phyloP scores from a whole-genome alignment of 108 stramenopile genomes.

The Parmales sp. region DNA sequence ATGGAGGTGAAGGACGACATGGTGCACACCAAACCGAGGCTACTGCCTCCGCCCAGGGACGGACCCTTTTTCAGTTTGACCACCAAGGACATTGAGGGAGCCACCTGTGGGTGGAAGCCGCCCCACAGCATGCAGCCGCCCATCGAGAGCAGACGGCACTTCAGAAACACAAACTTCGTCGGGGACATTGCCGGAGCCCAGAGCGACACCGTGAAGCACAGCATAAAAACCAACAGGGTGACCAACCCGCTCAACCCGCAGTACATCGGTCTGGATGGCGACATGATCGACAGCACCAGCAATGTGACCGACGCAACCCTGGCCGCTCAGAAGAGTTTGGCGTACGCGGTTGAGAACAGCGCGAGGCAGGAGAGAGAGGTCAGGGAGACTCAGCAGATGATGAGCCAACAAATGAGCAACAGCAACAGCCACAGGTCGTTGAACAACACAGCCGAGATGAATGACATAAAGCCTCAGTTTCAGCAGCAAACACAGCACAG shows the following conservation, averaged over 20 bases:
- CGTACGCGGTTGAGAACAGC: neutral
- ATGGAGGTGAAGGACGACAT: slow-evolving; percentile 38
- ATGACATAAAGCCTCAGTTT: neutral
- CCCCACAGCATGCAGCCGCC: slow-evolving; percentile 27
- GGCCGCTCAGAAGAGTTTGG: neutral
- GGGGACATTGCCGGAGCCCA: slow-evolving; percentile 48
- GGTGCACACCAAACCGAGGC: slow-evolving; percentile 16
- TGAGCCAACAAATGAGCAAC: neutral
- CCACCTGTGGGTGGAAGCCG: slow-evolving; percentile 28
- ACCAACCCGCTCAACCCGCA: slow-evolving; percentile 14
- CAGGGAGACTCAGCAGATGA: neutral
- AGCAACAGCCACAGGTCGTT: neutral
- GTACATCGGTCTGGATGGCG: slow-evolving; percentile 10
- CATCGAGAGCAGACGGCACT: slow-evolving; percentile 35
- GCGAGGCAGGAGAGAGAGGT: slow-evolving; percentile 4
- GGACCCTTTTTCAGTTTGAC: slow-evolving; percentile 25
- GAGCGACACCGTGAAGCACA: slow-evolving; percentile 35
- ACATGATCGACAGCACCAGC: neutral
- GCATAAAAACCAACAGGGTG: slow-evolving; percentile 24
- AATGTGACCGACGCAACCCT: neutral
- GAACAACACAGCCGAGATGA: slow-evolving; percentile 3
- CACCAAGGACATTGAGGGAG: slow-evolving; percentile 42
- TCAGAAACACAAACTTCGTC: slow-evolving; percentile 43
- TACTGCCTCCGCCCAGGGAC: slow-evolving; percentile 20
- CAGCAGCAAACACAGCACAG: neutral